A percentile compares a stretch with the other conserved stretches of the same genome.
Evolutionary conservation across 176 grass and related monocot genomes (phyloP).

Genomic region (Ensete glaucum): DNA sequence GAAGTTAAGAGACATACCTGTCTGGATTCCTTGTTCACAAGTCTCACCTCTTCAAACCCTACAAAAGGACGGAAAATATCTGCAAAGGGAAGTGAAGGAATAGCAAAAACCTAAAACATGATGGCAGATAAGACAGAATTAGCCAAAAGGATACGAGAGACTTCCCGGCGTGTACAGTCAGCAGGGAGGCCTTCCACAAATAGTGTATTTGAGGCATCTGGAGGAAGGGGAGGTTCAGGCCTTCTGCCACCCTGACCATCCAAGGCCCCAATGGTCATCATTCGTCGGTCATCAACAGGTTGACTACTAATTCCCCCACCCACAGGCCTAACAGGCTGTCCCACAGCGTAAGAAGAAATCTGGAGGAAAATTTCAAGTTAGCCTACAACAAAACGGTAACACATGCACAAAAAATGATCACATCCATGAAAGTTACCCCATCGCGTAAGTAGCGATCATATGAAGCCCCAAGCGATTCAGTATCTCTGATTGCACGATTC

Average conservation of each 20-base stretch:
- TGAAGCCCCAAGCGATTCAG: conserved; percentile 60
- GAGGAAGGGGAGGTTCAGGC: conserved; percentile 50
- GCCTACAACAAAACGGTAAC: not conserved
- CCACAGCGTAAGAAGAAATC: conserved; percentile 46
- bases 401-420: not conserved
- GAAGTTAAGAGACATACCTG: conserved; percentile 37
- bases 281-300: conserved; percentile 54
- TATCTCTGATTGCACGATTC: conserved; percentile 62
- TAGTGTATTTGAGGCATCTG: conserved; percentile 69
- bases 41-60: conserved; percentile 47
- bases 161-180: conserved; percentile 45
- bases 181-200: conserved; percentile 48
- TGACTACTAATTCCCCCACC: conserved; percentile 49
- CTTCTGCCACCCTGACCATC: conserved; percentile 44
- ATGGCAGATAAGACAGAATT: not conserved
- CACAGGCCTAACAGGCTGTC: conserved; percentile 47
- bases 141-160: conserved; percentile 53
- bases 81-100: conserved; percentile 32
- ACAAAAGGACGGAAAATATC: conserved; percentile 68
- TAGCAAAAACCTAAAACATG: not conserved
- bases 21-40: conserved; percentile 79
- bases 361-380: conserved; percentile 23
- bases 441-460: conserved; percentile 55
- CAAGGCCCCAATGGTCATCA: conserved; percentile 46
- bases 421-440: conserved; percentile 33